Base-by-base conservation (phyloP, 2,329 filamentous ascomycete genomes). In the Leptosphaerulina australis region DNA sequence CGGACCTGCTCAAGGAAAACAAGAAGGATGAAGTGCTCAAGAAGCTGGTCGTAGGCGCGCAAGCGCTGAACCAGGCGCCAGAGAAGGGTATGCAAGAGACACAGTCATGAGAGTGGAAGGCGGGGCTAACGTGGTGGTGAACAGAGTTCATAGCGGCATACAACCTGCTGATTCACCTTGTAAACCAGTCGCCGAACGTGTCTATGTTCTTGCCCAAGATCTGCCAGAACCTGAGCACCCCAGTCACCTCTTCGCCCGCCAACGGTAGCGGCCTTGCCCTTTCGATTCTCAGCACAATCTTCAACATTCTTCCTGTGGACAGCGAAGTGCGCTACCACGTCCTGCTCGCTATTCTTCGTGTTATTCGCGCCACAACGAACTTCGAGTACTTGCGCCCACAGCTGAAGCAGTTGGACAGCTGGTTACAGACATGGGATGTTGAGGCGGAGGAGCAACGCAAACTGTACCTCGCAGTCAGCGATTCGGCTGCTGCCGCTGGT, bases 121-220 rank as follows among this genome's bases (percentile, higher is more conserved):
- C 52, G 34, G 38, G 50, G 60, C 62, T 73, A 60, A 72, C 59
- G 62, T 41, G 56, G 52, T 52, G 43, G 47, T 51, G 36, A 52
- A 59, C 69, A 86, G 93, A 97, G 76, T 94, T 97, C 74, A 92
- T 91, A 54, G 88, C 93, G 52, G 91, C 93, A 55, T 97, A 97
- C 79, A 97, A 99, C 79, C 88, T 97, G 64, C 87, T 99, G 74
- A 87, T 97, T 70, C 90, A 97, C 80, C 87, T 99, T 53, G 85
- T 96, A 62, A 83, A 91, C 67, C 90, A 96, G 77, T 90, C 91
- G 53, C 85, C 88, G 66, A 90, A 92, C 65, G 84, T 88, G 62
- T 88, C 91, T 75, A 90, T 88, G 77, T 88, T 94, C 79, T 86
- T 99, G 60, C 88, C 90, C 52, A 83, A 84, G 66, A 87, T 99